Evolutionary conservation across 805 yeast species (phyloP), one percentile per base, ranked within the genome.

Genomic region (Candida tibetensis): DNA sequence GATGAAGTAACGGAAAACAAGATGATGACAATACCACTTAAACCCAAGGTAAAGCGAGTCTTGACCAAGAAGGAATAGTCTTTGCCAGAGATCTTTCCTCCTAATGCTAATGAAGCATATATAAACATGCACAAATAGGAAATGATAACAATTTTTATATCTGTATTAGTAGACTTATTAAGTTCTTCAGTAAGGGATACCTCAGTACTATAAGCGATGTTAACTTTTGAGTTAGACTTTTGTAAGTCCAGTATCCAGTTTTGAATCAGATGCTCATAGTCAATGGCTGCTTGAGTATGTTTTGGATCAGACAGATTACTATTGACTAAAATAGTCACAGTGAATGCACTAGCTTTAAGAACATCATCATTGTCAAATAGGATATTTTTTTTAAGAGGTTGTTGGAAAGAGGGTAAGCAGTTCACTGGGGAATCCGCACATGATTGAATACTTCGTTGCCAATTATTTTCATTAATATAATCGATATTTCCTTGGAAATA

Each of bases 361-460:
- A 82, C 74, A 48, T 77, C 71, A 4, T 64, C 71, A 19, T 64
- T 68, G 4, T 62, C 56, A 59, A 91, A 86, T 3, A 91, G 57
- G 14, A 88, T 48, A 37, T 81, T 77, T 18, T 79, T 76, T 48
- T 81, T 83, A 45, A 91, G 66, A 0, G 98, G 98, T 57, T 89
- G 97, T 53, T 87, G 95, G 61, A 90, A 91, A 0, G 81, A 62
- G 0, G 99, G 98, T 28, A 91, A 64, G 55, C 99, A 91, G 45
- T 77, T 82, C 1, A 91, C 97, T 0, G 98, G 98, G 1, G 87
- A 77, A 14, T 73, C 68, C 0, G 93, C 72, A 56, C 99, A 91
- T 3, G 61, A 54, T 37, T 67, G 52, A 8, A 91, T 54, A 37
- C 74, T 65, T 2, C 53, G 45, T 28, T 67, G 55, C 95, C 95